A percentile compares a stretch with the other conserved stretches of the same genome.
Evolutionary conservation across 2,329 filamentous ascomycete genomes (phyloP).

Genomic region (Cladosporium austrohemisphaericum): DNA sequence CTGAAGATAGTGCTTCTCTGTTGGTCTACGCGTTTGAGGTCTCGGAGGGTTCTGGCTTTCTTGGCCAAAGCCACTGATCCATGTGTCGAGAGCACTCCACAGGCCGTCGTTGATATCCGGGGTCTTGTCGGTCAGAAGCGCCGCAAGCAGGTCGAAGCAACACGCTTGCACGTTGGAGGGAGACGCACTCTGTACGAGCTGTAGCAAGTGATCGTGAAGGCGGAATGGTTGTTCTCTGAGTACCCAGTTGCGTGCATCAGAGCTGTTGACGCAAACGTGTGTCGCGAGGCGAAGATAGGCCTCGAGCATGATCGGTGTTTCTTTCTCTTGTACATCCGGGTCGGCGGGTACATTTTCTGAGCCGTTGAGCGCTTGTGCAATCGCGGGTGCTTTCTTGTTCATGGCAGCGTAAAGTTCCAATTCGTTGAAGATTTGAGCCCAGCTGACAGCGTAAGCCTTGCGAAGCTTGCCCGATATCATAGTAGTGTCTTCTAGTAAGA

Average conservation of each 20-base stretch:
- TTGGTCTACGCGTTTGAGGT: conserved; percentile 15
- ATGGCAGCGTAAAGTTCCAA: conserved; percentile 78
- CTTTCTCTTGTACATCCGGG: conserved; percentile 71
- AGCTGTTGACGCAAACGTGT: conserved; percentile 73
- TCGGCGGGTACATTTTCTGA: conserved; percentile 52
- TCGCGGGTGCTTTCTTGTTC: conserved; percentile 66
- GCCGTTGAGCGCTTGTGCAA: conserved; percentile 2
- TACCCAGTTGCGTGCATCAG: conserved; percentile 68
- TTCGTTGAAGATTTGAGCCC: conserved; percentile 89
- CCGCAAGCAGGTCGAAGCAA: conserved; percentile 73
- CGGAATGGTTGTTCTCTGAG: conserved; percentile 64
- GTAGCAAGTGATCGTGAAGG: conserved; percentile 70
- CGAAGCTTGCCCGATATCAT: conserved; percentile 61
- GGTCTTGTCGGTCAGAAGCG: conserved; percentile 72
- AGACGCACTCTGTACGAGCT: conserved; percentile 63
- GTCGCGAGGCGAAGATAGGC: conserved; percentile 86
- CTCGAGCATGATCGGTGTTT: conserved; percentile 94
- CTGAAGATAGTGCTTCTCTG: conserved; percentile 31
- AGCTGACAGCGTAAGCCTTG: conserved; percentile 80
- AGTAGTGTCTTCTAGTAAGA: conserved; percentile 79
- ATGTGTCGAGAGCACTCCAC: conserved; percentile 78
- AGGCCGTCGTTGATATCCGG: conserved; percentile 64
- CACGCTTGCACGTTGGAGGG: conserved; percentile 62
- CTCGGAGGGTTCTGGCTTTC: conserved; percentile 18
- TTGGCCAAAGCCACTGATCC: conserved; percentile 48